These are phyloP conservation scores for Gentiana dahurica DNA, from an alignment of 257 asterid species.

Conservation along the genomic window DNA sequence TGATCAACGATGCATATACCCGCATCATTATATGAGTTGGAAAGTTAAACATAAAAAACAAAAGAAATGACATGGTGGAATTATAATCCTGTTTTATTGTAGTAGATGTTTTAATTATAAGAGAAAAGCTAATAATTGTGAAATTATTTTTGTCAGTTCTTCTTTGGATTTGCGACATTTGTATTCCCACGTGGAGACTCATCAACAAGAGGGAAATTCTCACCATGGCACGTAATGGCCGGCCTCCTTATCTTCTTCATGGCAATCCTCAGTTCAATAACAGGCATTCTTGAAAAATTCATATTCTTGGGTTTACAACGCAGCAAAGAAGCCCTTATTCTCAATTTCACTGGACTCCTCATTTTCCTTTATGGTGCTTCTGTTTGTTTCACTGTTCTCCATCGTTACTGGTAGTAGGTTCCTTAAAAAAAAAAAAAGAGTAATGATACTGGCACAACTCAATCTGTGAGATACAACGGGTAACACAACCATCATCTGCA, in stretches of 20 bases:
- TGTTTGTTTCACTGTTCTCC: slow-evolving; percentile 30
- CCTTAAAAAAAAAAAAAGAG: too few species aligned
- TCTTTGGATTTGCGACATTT: slow-evolving; percentile 28
- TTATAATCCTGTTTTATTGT: too few species aligned
- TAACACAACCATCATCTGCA: too few species aligned
- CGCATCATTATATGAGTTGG: too few species aligned
- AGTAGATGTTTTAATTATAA: too few species aligned
- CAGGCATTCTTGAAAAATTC: slow-evolving; percentile 47
- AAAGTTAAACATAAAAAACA: too few species aligned
- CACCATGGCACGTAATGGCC: slow-evolving; percentile 40
- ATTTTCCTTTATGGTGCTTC: slow-evolving; percentile 34
- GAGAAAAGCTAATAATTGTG: too few species aligned
- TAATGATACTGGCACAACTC: too few species aligned
- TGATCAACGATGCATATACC: too few species aligned
- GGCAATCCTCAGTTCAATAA: slow-evolving; percentile 37
- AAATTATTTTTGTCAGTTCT: slow-evolving; percentile 27
- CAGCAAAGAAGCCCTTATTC: slow-evolving; percentile 31
- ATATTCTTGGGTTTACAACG: slow-evolving; percentile 13
- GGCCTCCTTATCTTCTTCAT: slow-evolving; percentile 41
- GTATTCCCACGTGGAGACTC: slow-evolving; percentile 18
- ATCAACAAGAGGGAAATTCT: slow-evolving; percentile 20
- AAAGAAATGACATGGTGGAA: too few species aligned
- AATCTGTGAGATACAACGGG: too few species aligned
- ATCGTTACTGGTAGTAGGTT: slow-evolving; percentile 5
- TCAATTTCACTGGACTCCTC: slow-evolving; percentile 47